Evolutionary conservation across 805 yeast species (phyloP).

Genomic region (Nakazawaea sp.): DNA sequence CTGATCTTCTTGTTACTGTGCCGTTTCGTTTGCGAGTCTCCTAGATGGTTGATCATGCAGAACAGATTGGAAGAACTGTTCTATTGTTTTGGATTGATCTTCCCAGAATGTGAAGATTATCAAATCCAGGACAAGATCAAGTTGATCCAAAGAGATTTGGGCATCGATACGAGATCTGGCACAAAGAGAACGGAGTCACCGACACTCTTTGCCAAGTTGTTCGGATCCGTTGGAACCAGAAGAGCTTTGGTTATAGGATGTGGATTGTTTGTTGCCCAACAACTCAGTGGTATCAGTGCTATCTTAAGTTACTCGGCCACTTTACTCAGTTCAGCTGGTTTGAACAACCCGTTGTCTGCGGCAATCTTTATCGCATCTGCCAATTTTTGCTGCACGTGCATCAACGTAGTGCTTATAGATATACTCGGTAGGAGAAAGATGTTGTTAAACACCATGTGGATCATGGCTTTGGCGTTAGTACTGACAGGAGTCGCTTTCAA

Average conservation of each 20-base stretch:
- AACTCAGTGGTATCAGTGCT: constrained; percentile 55
- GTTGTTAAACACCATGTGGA: constrained; percentile 29
- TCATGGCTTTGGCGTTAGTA: constrained; percentile 29
- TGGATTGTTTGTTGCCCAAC: constrained; percentile 49
- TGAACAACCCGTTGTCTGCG: constrained; percentile 46
- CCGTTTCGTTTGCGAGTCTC: constrained; percentile 44
- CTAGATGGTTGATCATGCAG: constrained; percentile 33
- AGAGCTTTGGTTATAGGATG: constrained; percentile 40
- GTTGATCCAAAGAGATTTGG: constrained; percentile 39
- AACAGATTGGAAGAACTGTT: constrained; percentile 29
- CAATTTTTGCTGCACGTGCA: constrained; percentile 48
- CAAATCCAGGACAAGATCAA: constrained; percentile 40
- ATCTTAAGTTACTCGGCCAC: constrained; percentile 59
- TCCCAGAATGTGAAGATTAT: constrained; percentile 32
- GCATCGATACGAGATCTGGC: constrained; percentile 30
- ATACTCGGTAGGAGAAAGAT: constrained; percentile 37
- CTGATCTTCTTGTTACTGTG: constrained; percentile 26
- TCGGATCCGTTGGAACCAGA: constrained; percentile 30
- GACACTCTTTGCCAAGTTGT: constrained; percentile 18
- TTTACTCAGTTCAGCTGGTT: constrained; percentile 44
- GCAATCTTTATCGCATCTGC: constrained; percentile 49
- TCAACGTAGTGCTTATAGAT: constrained; percentile 45
- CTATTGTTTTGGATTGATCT: constrained; percentile 34
- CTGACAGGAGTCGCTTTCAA: constrained; percentile 16
- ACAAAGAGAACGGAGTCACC: constrained; percentile 1